These are phyloP conservation scores for Trametes sp. DNA, from an alignment of 1,284 basidiomycete species.

Conservation along the genomic window DNA sequence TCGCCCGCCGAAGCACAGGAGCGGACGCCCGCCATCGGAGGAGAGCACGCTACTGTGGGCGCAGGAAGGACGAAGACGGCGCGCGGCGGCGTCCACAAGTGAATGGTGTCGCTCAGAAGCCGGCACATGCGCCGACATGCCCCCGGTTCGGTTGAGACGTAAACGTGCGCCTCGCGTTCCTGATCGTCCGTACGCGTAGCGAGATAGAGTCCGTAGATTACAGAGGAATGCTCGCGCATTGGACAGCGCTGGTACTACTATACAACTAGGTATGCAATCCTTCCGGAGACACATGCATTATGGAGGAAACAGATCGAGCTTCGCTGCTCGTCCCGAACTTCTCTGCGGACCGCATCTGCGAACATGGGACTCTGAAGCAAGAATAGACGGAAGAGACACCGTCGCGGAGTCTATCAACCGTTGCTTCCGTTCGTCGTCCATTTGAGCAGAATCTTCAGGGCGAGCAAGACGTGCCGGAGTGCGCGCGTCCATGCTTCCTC, in stretches of 20 bases:
- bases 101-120: slow-evolving; percentile 14
- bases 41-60: not conserved
- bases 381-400: not conserved
- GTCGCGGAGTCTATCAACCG: slow-evolving; percentile 48
- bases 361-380: not conserved
- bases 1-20: not conserved
- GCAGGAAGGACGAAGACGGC: slow-evolving; percentile 1
- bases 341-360: slow-evolving; percentile 9
- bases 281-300: no score
- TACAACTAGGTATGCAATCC: no score
- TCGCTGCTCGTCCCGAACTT: no score
- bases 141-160: slow-evolving; percentile 15
- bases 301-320: no score
- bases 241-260: slow-evolving; percentile 3
- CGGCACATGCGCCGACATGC: slow-evolving; percentile 12
- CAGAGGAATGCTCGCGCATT: not conserved
- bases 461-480: slow-evolving; percentile 88
- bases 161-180: slow-evolving; percentile 14
- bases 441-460: slow-evolving; percentile 85
- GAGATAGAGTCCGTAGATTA: not conserved
- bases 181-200: not conserved
- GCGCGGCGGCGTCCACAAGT: slow-evolving; percentile 1
- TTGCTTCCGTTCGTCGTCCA: slow-evolving; percentile 83
- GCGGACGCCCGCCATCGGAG: not conserved
- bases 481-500: slow-evolving; percentile 98